These are phyloP conservation scores for Neobulgaria alba DNA, from an alignment of 2,329 filamentous ascomycete species.

Conservation along the genomic window DNA sequence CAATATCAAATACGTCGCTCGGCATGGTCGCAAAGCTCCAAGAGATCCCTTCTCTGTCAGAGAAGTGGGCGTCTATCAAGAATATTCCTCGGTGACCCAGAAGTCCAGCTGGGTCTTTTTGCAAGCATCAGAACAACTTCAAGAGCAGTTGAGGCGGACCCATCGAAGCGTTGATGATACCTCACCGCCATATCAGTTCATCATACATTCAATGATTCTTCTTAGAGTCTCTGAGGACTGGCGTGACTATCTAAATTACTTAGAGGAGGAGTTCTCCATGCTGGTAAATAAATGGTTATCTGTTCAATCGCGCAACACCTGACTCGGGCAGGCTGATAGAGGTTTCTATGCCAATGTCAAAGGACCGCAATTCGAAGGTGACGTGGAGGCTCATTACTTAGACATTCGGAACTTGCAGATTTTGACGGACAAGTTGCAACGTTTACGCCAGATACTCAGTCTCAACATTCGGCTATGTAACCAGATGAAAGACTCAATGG, in stretches of 20 bases:
- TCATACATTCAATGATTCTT: constrained; percentile 1
- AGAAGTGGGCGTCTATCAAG: constrained; percentile 1
- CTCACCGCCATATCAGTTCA: neutral
- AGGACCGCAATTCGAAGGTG: constrained; percentile 2
- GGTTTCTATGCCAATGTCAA: constrained; percentile 1
- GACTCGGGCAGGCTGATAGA: constrained; percentile 1
- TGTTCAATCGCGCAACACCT: neutral
- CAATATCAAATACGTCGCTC: constrained; percentile 2
- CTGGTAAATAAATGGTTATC: neutral
- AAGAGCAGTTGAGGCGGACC: constrained; percentile 1
- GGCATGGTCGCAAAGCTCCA: neutral
- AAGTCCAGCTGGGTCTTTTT: constrained; percentile 1
- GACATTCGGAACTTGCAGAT: constrained; percentile 2
- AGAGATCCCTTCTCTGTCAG: constrained; percentile 2
- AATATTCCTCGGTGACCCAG: constrained; percentile 1
- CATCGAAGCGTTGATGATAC: neutral
- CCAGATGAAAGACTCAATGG: constrained; percentile 1
- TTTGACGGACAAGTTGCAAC: constrained; percentile 3
- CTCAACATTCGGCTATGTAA: constrained; percentile 1
- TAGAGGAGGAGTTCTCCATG: constrained; percentile 2
- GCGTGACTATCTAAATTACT: constrained; percentile 1
- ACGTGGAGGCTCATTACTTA: constrained; percentile 1
- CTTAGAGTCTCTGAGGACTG: neutral
- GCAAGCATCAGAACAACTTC: constrained; percentile 2
- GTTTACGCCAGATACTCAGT: constrained; percentile 2